Conservation (phyloP, 768 basidiomycete genomes). For the Psilocybe subaeruginosa region DNA sequence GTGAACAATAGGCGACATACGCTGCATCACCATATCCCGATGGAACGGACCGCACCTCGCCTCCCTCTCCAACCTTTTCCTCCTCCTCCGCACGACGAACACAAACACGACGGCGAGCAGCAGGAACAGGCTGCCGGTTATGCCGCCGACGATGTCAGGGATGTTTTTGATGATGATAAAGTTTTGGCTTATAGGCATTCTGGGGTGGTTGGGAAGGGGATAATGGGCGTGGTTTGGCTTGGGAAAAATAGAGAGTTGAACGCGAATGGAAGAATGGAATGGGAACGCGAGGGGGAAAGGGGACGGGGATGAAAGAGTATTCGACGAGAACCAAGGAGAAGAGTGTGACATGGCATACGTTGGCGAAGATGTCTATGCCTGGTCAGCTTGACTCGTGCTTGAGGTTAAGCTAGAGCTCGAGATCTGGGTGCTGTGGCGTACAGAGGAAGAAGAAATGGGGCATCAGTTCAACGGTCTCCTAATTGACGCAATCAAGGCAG, state of each 20-base stretch:
- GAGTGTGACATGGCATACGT: too few relatives aligned
- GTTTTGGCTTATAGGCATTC: background rate
- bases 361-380: too few relatives aligned
- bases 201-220: background rate
- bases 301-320: too few relatives aligned
- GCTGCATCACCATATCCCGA: constrained; percentile 24
- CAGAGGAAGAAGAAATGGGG: too few relatives aligned
- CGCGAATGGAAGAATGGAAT: too few relatives aligned
- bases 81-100: constrained; percentile 14
- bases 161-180: constrained; percentile 8
- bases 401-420: background rate
- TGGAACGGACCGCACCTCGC: constrained; percentile 21
- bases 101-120: constrained; percentile 16
- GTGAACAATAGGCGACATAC: background rate
- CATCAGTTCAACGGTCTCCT: too few relatives aligned
- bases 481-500: too few relatives aligned
- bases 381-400: background rate
- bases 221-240: background rate
- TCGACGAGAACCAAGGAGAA: background rate
- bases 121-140: constrained; percentile 16
- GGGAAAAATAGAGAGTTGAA: too few relatives aligned
- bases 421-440: background rate
- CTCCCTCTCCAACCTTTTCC: background rate
- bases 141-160: constrained; percentile 20
- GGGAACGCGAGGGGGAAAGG: background rate